Conservation (phyloP, 176 grass and related monocot genomes). For the Neostapfia colusana region DNA sequence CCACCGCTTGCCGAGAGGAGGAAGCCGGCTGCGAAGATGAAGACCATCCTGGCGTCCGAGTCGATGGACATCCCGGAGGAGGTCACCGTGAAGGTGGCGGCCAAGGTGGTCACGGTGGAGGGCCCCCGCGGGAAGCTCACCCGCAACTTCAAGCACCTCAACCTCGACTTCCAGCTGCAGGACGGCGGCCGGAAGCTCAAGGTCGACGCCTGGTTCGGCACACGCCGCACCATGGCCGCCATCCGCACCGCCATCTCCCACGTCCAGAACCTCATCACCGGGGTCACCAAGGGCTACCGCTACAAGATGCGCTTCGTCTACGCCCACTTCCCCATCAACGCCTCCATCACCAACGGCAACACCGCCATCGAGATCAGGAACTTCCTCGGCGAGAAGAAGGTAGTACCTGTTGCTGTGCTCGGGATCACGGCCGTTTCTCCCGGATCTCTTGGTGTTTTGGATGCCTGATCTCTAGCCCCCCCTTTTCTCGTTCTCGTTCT, state of each 20-base stretch:
- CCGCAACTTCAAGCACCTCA: conserved; percentile 92
- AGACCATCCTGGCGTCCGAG: conserved; percentile 82
- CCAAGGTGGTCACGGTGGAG: conserved; percentile 73
- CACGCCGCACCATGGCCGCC: conserved; percentile 82
- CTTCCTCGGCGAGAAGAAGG: conserved; percentile 94
- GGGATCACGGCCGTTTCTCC: too few relatives aligned
- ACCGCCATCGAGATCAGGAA: conserved; percentile 83
- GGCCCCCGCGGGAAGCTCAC: conserved; percentile 78
- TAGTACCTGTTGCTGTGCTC: too few relatives aligned
- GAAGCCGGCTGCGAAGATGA: conserved; percentile 53
- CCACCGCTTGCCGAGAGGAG: neutral
- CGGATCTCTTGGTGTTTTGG: too few relatives aligned
- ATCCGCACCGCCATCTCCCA: conserved; percentile 94
- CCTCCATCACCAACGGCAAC: conserved; percentile 69
- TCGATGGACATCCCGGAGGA: conserved; percentile 84
- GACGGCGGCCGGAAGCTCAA: conserved; percentile 75
- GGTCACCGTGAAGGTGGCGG: conserved; percentile 61
- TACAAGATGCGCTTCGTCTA: conserved; percentile 96
- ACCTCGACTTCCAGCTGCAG: conserved; percentile 90
- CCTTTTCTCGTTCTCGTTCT: neutral
- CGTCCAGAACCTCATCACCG: conserved; percentile 89
- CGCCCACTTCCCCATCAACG: conserved; percentile 94
- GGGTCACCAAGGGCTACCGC: conserved; percentile 76
- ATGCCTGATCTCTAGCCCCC: too few relatives aligned
- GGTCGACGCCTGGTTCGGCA: conserved; percentile 95